These are phyloP conservation scores for Heimioporus sp. DNA, from an alignment of 768 basidiomycete species.

Conservation along the genomic window DNA sequence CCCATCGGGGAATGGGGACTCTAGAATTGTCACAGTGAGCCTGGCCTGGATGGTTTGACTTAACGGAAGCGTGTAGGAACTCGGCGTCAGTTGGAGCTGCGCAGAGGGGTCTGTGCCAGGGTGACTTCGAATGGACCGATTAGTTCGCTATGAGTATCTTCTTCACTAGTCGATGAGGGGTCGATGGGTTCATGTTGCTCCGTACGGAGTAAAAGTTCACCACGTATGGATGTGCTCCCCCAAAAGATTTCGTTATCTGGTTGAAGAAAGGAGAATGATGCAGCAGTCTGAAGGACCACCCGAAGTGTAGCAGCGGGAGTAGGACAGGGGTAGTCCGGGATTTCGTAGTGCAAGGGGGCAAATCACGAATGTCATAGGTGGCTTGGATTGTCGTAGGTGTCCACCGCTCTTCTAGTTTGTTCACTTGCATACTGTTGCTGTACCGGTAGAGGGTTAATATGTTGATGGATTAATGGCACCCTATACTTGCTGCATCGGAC, in stretches of 20 bases:
- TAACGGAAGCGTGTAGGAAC: background rate
- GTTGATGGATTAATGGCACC: too few relatives aligned
- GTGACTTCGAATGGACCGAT: conserved; percentile 1
- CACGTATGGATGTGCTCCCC: conserved; percentile 12
- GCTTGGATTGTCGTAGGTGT: conserved; percentile 9
- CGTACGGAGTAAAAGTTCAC: conserved; percentile 3
- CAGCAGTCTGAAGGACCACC: conserved; percentile 15
- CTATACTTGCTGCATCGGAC: too few relatives aligned
- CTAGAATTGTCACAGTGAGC: conserved; percentile 14
- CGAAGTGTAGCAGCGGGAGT: conserved; percentile 8
- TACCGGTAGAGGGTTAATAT: too few relatives aligned
- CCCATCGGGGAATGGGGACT: conserved; percentile 14
- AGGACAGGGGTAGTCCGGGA: background rate
- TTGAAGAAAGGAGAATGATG: conserved; percentile 9
- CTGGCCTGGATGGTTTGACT: background rate
- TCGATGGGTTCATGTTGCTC: background rate
- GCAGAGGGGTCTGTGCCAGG: conserved; percentile 2
- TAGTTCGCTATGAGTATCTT: too few relatives aligned
- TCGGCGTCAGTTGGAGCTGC: background rate
- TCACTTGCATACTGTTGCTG: background rate
- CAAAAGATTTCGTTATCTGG: background rate
- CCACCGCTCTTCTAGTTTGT: conserved; percentile 16
- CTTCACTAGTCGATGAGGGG: too few relatives aligned
- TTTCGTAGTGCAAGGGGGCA: background rate
- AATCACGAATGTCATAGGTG: background rate